Base-by-base conservation (phyloP, 2,329 filamentous ascomycete species). In the Fusarium cyanostomum region DNA sequence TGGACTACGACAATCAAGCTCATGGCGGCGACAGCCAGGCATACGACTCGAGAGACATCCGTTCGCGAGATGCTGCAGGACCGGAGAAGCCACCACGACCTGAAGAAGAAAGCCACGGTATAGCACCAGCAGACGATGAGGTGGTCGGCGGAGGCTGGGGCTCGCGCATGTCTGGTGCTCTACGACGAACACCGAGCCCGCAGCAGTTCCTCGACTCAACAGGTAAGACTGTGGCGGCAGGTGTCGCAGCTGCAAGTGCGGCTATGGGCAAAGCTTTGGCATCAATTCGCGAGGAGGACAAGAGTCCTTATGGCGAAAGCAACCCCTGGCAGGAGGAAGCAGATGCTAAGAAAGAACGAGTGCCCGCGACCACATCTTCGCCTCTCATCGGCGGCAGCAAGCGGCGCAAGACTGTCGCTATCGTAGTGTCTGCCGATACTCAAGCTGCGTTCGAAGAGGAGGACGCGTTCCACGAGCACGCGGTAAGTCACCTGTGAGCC, bases 301-400 rank as follows among this genome's bases (percentile, higher is more conserved):
- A 72, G 64, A 89, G 87, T 73, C 90, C 90, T 48, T 95, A 90
- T 74, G 89, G 88, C 64, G 94, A 97, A 75, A 92, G 95, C 77
- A 91, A 92, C 74, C 88, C 92, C 49, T 97, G 94, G 94, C 93
- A 90, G 12, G 93, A 97, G 75, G 94, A 97, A 78, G 92, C 90
- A 18, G 89, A 92, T 69, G 84, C 90, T 44, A 87, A 90, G 72
- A 80, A 80, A 67, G 80, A 83, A 52, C 80, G 79, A 51, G 66
- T 73, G 39, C 66, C 69, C 38, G 44, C 55, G 44, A 51, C 58
- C 38, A 64, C 59, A 30, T 61, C 75, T 31, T 67, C 79, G 33
- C 69, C 74, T 57, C 56, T 75, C 56, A 61, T 73, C 67, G 69
- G 75, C 46, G 59, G 76, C 46, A 85, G 75, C 48, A 86, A 81